Evolutionary conservation across 2,329 filamentous ascomycete species (phyloP).

Genomic region (Colletotrichum endophyticum): DNA sequence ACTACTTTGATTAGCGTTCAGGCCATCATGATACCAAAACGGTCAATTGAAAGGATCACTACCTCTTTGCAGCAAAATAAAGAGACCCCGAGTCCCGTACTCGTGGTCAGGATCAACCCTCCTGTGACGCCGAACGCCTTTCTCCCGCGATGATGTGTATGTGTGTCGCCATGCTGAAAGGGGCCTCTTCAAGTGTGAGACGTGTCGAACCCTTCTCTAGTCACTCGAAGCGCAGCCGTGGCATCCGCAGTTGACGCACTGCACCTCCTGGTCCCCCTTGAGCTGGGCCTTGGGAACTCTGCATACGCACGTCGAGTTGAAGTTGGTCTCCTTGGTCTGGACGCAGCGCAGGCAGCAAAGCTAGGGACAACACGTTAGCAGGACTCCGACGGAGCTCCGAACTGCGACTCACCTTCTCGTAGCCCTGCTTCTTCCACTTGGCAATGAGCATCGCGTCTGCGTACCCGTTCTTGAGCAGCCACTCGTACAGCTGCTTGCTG

Average conservation of each 20-base stretch:
- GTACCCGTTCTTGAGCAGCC: constrained; percentile 94
- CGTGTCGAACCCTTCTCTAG: constrained; percentile 43
- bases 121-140: constrained; percentile 16
- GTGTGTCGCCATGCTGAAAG: neutral
- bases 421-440: constrained; percentile 99
- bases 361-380: constrained; percentile 45
- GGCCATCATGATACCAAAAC: constrained; percentile 32
- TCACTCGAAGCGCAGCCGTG: constrained; percentile 88
- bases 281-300: constrained; percentile 88
- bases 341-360: constrained; percentile 95
- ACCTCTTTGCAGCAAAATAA: constrained; percentile 33
- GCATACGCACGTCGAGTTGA: constrained; percentile 96
- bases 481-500: constrained; percentile 90
- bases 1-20: constrained; percentile 23
- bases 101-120: neutral
- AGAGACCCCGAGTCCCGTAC: neutral
- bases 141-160: neutral
- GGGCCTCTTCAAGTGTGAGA: neutral
- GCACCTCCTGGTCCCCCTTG: constrained; percentile 87
- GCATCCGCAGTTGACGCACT: constrained; percentile 96
- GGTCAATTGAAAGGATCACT: constrained; percentile 38
- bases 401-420: constrained; percentile 77
- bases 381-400: neutral
- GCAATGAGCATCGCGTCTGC: constrained; percentile 95
- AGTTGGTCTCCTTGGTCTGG: constrained; percentile 99